A percentile compares a stretch with the other conserved stretches of the same genome.
These are phyloP conservation scores for Holtermannia corniformis DNA, from an alignment of 768 basidiomycete genomes.

Conservation along the genomic window DNA sequence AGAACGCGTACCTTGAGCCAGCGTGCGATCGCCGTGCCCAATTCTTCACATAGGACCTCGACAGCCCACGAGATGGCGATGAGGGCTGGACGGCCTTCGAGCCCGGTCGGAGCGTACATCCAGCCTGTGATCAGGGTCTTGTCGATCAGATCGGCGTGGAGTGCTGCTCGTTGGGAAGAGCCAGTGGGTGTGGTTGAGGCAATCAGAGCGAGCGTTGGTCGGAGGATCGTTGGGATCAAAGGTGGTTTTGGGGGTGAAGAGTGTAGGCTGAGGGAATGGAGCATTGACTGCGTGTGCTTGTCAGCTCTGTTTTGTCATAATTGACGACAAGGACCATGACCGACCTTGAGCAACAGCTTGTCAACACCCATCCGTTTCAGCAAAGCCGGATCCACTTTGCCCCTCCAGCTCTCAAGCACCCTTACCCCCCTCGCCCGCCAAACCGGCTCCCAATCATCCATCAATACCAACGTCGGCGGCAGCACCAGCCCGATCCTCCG, in stretches of 20 bases:
- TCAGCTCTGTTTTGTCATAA: too few relatives aligned
- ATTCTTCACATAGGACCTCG: slow-evolving; percentile 23
- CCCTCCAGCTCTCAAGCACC: slow-evolving; percentile 23
- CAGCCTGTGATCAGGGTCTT: slow-evolving; percentile 34
- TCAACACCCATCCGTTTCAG: slow-evolving; percentile 39
- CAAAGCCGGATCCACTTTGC: slow-evolving; percentile 12
- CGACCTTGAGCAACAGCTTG: slow-evolving; percentile 24
- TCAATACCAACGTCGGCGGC: slow-evolving; percentile 35
- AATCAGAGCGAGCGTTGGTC: slow-evolving; percentile 15
- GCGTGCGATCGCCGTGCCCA: slow-evolving; percentile 27
- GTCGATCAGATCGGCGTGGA: slow-evolving; percentile 27
- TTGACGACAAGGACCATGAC: not conserved
- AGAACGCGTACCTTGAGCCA: slow-evolving; percentile 33
- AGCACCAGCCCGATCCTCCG: slow-evolving; percentile 29
- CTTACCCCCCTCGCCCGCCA: slow-evolving; percentile 26
- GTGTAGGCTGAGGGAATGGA: slow-evolving; percentile 35
- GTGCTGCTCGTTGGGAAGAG: slow-evolving; percentile 14
- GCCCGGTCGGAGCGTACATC: slow-evolving; percentile 31
- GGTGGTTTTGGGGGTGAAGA: slow-evolving; percentile 21
- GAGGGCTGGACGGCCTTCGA: slow-evolving; percentile 22
- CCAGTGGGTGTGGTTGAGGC: slow-evolving; percentile 6
- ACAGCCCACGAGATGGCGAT: slow-evolving; percentile 21
- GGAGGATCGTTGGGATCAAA: slow-evolving; percentile 15
- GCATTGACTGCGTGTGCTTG: slow-evolving; percentile 9
- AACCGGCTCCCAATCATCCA: slow-evolving; percentile 39